Percentiles rank a stretch among this genome's conserved stretches.
phyloP scores from a whole-genome alignment of 164 flowering plant genomes.

The Tinospora cordifolia region DNA sequence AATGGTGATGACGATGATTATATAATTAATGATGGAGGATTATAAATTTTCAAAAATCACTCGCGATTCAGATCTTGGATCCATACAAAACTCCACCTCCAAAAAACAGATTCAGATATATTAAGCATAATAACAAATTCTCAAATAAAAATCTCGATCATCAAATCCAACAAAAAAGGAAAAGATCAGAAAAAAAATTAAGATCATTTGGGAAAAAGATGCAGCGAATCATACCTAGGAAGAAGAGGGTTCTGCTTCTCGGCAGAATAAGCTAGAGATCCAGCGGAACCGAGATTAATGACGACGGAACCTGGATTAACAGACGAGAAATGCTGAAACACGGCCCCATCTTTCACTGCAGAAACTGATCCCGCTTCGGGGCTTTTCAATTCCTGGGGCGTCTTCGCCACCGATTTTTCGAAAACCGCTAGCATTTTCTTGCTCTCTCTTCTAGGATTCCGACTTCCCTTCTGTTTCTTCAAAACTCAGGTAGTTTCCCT shows the following conservation, averaged over 20 bases:
- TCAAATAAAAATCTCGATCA: not conserved
- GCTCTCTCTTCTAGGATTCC: not conserved
- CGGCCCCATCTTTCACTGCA: conserved; percentile 50
- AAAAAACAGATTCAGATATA: no score
- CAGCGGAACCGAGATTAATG: conserved; percentile 56
- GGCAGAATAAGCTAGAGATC: conserved; percentile 54
- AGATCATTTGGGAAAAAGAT: conserved; percentile 5
- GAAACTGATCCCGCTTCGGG: conserved; percentile 32
- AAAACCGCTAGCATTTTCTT: conserved; percentile 81
- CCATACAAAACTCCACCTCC: no score
- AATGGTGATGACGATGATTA: no score
- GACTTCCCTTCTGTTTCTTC: not conserved
- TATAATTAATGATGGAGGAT: no score
- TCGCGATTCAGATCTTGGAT: no score
- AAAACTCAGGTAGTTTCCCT: no score
- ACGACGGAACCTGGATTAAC: conserved; percentile 46
- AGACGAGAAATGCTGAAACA: conserved; percentile 56
- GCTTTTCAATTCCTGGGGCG: conserved; percentile 67
- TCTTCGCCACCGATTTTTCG: conserved; percentile 77
- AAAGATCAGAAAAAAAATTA: not conserved
- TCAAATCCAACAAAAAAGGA: not conserved
- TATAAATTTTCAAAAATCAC: no score
- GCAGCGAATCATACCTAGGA: conserved; percentile 53
- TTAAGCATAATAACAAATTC: no score
- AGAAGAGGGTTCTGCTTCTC: conserved; percentile 71